Conservation (phyloP, 495 filamentous ascomycete genomes). For the Neurospora hispaniola region DNA sequence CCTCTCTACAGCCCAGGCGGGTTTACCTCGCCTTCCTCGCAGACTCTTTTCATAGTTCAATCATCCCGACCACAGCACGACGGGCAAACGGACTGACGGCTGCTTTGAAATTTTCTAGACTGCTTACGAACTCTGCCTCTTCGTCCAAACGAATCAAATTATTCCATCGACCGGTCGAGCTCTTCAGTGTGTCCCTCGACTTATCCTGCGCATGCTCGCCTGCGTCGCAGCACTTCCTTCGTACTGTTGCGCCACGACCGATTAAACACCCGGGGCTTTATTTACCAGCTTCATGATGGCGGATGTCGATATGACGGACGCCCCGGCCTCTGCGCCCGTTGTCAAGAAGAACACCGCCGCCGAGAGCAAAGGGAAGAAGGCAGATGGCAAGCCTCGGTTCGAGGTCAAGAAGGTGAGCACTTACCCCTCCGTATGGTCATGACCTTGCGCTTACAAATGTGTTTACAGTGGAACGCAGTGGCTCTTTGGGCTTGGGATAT, state of each 20-base stretch:
- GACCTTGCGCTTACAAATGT: slow-evolving; percentile 9
- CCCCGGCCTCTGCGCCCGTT: slow-evolving; percentile 40
- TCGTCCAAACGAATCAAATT: not conserved
- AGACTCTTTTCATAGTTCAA: not conserved
- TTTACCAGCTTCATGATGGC: slow-evolving; percentile 50
- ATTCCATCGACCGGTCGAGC: not conserved
- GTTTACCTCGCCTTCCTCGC: not conserved
- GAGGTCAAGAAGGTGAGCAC: slow-evolving; percentile 89
- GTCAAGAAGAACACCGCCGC: slow-evolving; percentile 45
- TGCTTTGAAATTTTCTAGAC: not conserved
- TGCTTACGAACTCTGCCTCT: not conserved
- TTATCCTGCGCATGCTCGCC: not conserved
- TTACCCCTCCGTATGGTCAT: not conserved
- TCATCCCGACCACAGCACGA: not conserved
- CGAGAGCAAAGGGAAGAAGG: slow-evolving; percentile 41
- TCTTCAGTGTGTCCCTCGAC: not conserved
- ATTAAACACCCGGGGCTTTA: not conserved
- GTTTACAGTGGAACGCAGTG: slow-evolving; percentile 88
- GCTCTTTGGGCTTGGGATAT: slow-evolving; percentile 99
- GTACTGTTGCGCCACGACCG: not conserved
- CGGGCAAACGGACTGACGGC: not conserved
- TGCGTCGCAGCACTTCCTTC: not conserved
- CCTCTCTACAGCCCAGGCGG: not conserved
- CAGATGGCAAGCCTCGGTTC: slow-evolving; percentile 81
- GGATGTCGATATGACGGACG: slow-evolving; percentile 95